Conservation (phyloP, 192 early-diverging fungal genomes). For the Lunasporangiospora selenospora region DNA sequence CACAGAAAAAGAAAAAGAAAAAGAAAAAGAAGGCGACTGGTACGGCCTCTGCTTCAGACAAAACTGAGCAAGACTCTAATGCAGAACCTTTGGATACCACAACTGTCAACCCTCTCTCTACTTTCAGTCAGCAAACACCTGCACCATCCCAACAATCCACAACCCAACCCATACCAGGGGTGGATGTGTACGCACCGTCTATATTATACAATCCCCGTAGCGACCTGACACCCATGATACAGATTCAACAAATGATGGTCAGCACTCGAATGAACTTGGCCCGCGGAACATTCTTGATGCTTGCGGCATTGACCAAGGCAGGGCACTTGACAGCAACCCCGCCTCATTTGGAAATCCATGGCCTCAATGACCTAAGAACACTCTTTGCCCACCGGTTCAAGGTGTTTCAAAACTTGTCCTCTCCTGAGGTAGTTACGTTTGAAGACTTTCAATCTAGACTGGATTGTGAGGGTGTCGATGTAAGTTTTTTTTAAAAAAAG, state of each 20-base stretch:
- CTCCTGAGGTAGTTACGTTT: slow-evolving; percentile 33
- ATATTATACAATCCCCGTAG: too few relatives aligned
- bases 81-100: too few relatives aligned
- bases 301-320: slow-evolving; percentile 38
- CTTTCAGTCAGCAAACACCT: too few relatives aligned
- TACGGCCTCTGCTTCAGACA: not conserved
- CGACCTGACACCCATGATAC: not conserved
- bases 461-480: slow-evolving; percentile 29
- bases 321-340: slow-evolving; percentile 38
- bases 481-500: slow-evolving; percentile 35
- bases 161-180: too few relatives aligned
- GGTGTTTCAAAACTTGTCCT: slow-evolving; percentile 47
- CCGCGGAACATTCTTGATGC: slow-evolving; percentile 19
- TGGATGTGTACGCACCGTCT: too few relatives aligned
- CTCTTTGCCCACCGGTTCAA: slow-evolving; percentile 56
- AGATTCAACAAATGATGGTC: not conserved
- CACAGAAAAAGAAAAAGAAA: slow-evolving; percentile 22
- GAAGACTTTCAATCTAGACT: slow-evolving; percentile 17
- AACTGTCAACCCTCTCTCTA: too few relatives aligned
- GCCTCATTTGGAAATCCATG: slow-evolving; percentile 27
- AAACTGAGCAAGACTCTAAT: not conserved
- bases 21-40: slow-evolving; percentile 36
- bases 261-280: slow-evolving; percentile 15
- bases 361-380: slow-evolving; percentile 54
- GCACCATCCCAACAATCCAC: too few relatives aligned